Conservation (phyloP, 176 grass and related monocot species). For the Juncus effusus region DNA sequence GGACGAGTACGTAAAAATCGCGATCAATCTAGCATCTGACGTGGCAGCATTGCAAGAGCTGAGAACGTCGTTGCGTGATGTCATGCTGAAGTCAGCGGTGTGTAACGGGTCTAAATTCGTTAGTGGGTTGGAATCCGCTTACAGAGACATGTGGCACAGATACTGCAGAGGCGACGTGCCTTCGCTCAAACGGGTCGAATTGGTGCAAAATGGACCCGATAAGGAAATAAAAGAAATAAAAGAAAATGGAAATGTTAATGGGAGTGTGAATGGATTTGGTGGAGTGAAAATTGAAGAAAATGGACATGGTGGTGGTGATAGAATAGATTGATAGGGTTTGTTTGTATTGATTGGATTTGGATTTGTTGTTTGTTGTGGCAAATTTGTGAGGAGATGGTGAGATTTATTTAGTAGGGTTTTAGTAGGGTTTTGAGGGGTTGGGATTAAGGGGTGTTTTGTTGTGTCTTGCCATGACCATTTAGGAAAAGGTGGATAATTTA, state of each 20-base stretch:
- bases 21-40: constrained; percentile 74
- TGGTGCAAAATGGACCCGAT: constrained; percentile 35
- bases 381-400: constrained; percentile 20
- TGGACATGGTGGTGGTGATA: constrained; percentile 17
- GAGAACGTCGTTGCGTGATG: constrained; percentile 66
- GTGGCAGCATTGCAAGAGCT: constrained; percentile 67
- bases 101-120: constrained; percentile 77
- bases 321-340: neutral
- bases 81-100: constrained; percentile 78
- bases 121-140: constrained; percentile 74
- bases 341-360: neutral
- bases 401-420: neutral
- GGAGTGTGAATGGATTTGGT: constrained; percentile 12
- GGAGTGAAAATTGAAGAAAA: constrained; percentile 5
- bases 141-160: constrained; percentile 82
- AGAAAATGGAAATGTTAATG: constrained; percentile 8
- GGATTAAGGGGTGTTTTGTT: constrained; percentile 7
- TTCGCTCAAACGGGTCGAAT: constrained; percentile 51
- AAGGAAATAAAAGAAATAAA: neutral
- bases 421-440: constrained; percentile 2
- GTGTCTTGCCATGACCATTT: constrained; percentile 9
- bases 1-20: constrained; percentile 64
- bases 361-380: constrained; percentile 10
- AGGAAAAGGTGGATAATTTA: constrained; percentile 39
- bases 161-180: constrained; percentile 71